Evolutionary conservation across 164 flowering plant genomes (phyloP), one percentile per base, ranked within the genome.

Genomic region (Brasenia schreberi): DNA sequence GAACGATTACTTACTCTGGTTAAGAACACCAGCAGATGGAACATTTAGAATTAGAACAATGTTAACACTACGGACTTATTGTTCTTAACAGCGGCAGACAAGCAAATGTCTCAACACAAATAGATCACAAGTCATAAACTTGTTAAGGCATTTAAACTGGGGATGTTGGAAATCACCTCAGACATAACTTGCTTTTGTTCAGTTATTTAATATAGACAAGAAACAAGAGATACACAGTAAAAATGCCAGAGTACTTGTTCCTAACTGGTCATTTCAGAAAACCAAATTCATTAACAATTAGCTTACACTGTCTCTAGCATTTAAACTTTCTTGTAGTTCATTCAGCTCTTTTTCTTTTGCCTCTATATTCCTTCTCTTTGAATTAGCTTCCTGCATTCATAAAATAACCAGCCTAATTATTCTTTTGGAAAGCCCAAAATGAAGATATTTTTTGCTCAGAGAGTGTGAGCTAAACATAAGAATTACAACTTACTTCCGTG

Each of bases 281-380:
- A 49, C 12, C 16, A 49, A 5, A 49, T 33, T 9, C 56, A 49
- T 49, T 9, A 49, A 9, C 16, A 49, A 49, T 59, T 12, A 11
- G 78, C 90, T 82, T 73, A 90, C 99, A 62, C 74, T 85, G 84
- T 92, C 98, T 73, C 84, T 82, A 43, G 77, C 76, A 73, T 63
- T 70, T 45, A 95, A 89, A 75, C 79, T 88, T 69, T 88, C 86
- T 69, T 91, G 85, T 66, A 83, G 63, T 23, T 61, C 80, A 66
- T 33, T 69, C 18, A 92, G 43, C 66, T 86, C 86, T 68, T 74
- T 81, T 75, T 87, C 83, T 70, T 82, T 90, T 42, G 14, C 62
- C 76, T 80, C 88, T 12, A 88, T 62, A 17, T 70, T 64, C 66
- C 62, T 82, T 72, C 68, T 76, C 63, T 67, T 9, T 65, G 75